These are phyloP conservation scores for Phycomyces nitens DNA, from an alignment of 192 early-diverging fungal genomes.

Conservation along the genomic window DNA sequence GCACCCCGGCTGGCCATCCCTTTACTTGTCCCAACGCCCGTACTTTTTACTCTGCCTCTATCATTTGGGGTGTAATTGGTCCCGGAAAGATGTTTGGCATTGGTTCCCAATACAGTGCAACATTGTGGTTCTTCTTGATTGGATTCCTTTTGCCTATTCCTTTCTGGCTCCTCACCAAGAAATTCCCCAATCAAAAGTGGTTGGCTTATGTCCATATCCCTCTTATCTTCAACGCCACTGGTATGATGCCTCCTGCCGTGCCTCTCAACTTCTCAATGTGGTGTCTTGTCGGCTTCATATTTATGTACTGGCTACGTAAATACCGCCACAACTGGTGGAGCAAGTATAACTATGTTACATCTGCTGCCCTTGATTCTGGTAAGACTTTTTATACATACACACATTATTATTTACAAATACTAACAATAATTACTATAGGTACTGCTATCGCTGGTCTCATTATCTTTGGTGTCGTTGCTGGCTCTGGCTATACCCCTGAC, in stretches of 20 bases:
- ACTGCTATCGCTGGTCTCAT: conserved; percentile 44
- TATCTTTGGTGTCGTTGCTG: conserved; percentile 41
- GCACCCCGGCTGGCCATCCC: conserved; percentile 36
- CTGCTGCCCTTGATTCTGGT: conserved; percentile 59
- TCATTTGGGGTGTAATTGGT: conserved; percentile 80
- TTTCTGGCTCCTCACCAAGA: conserved; percentile 49
- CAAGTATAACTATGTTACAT: conserved; percentile 68
- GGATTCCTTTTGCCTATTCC: conserved; percentile 57
- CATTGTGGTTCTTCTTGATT: conserved; percentile 46
- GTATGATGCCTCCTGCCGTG: conserved; percentile 53
- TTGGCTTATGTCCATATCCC: conserved; percentile 56
- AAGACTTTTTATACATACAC: conserved; percentile 12
- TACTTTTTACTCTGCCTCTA: conserved; percentile 62
- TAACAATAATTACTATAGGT: too few relatives aligned
- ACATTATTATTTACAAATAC: too few relatives aligned
- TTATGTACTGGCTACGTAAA: conserved; percentile 49
- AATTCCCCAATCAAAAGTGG: conserved; percentile 43
- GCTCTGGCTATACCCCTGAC: conserved; percentile 15
- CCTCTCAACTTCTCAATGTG: conserved; percentile 45
- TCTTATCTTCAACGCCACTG: conserved; percentile 47
- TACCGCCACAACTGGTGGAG: conserved; percentile 54
- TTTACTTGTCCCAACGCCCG: conserved; percentile 48
- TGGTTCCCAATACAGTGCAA: conserved; percentile 38
- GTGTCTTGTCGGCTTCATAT: conserved; percentile 48
- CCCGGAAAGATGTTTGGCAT: conserved; percentile 58